Conservation (phyloP, 345 rosid species). For the Raphanus sativus region DNA sequence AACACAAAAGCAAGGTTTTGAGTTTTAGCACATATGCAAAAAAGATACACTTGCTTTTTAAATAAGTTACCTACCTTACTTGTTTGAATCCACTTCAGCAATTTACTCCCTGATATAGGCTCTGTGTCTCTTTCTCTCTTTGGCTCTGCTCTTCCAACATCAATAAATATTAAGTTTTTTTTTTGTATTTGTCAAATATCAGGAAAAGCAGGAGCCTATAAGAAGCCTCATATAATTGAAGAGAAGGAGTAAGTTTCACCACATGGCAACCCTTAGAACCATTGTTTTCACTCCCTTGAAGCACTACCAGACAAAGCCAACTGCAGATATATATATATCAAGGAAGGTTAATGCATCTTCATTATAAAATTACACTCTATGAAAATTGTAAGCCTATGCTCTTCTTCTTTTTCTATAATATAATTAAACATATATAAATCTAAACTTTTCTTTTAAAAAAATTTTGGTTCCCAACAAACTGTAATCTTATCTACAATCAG, state of each 20-base stretch:
- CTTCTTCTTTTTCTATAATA: constrained; percentile 31
- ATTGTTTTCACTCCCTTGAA: constrained; percentile 47
- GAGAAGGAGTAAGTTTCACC: constrained; percentile 42
- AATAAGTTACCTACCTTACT: constrained; percentile 17
- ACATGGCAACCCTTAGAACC: constrained; percentile 50
- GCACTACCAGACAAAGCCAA: constrained; percentile 50
- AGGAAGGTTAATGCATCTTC: constrained; percentile 38
- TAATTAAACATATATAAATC: constrained; percentile 4
- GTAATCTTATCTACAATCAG: constrained; percentile 21
- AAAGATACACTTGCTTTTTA: not conserved
- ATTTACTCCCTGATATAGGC: constrained; percentile 32
- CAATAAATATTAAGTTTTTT: constrained; percentile 24
- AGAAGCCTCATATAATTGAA: constrained; percentile 46
- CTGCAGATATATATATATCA: constrained; percentile 44
- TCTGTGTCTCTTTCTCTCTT: constrained; percentile 31
- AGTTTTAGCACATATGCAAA: constrained; percentile 4
- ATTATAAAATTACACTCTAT: no score
- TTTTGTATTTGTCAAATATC: constrained; percentile 11
- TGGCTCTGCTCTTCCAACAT: constrained; percentile 39
- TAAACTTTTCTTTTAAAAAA: constrained; percentile 20
- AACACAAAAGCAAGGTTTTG: constrained; percentile 6
- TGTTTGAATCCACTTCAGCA: constrained; percentile 29
- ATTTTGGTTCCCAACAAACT: constrained; percentile 19
- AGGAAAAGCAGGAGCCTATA: constrained; percentile 40
- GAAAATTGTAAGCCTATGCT: constrained; percentile 29